Base-by-base conservation (phyloP, 345 rosid genomes). In the Populus tremula region DNA sequence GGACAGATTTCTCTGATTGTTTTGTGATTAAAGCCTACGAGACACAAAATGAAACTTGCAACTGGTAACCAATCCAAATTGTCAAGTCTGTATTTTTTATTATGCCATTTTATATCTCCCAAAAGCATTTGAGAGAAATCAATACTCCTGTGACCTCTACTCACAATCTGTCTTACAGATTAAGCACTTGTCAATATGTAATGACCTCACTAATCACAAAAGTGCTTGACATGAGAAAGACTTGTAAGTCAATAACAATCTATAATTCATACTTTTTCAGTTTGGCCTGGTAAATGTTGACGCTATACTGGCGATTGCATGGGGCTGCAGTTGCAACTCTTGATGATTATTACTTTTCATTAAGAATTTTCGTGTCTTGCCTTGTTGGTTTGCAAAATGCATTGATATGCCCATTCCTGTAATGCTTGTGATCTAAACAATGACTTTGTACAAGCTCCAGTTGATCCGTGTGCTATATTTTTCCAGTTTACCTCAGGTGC, bases 401-500 rank as follows among this genome's bases (percentile, higher is more conserved):
- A 10, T 23, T 59, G 16, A 20, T 72, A 18, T 54, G 66, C 68
- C 65, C n/a, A 5, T 67, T 47, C 3, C 35, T 33, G n/a, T 36
- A 38, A 65, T 33, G 41, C 67, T 5, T 72, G 8, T 36, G 18
- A 49, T 38, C 41, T 27, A 6, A 76, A 39, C 54, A 8, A 7
- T 67, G 49, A 25, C 62, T 31, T 27, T 6, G 70, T 23, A 0
- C 38, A 65, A 78, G 67, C 69, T 41, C 38, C 41, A 27, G 59
- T 67, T 84, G 80, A 79, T 70, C 5, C 59, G 5, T 18, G 39
- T 67, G 5, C 27, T 47, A 54, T 69, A 14, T 21, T 59, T 5
- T 59, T 79, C 25, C 83, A 96, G 99, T 81, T 81, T 71, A 90
- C 91, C 83, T 94, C 98, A 45, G 98, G 99, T 77, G 99, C 98